phyloP scores from a whole-genome alignment of 371 early-diverging fungal species.

The Haplosporangium sp. region DNA sequence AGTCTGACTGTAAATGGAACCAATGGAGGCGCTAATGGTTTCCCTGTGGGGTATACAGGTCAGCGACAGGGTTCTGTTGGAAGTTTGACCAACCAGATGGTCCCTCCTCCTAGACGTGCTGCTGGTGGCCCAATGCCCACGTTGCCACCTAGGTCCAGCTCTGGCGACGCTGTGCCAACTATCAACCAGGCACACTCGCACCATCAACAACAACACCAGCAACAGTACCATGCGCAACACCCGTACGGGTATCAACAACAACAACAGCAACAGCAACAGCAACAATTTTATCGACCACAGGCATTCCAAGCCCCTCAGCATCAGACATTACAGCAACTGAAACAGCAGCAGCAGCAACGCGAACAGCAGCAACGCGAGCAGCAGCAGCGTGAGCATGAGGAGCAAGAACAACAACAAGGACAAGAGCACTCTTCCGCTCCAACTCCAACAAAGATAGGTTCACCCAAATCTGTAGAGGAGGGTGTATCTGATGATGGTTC shows the following conservation, averaged over 20 bases:
- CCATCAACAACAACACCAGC: constrained; percentile 25
- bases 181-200: constrained; percentile 18
- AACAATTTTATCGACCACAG: constrained; percentile 25
- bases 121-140: constrained; percentile 8
- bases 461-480: too few relatives aligned
- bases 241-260: constrained; percentile 19
- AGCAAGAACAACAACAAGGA: background rate
- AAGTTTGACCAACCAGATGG: constrained; percentile 6
- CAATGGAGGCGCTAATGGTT: background rate
- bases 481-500: too few relatives aligned
- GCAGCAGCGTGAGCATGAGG: background rate
- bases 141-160: constrained; percentile 33
- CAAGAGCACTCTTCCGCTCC: too few relatives aligned
- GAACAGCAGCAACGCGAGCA: background rate
- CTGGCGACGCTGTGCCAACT: constrained; percentile 36
- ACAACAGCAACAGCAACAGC: constrained; percentile 27
- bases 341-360: background rate
- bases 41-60: constrained; percentile 23
- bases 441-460: too few relatives aligned
- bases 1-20: background rate
- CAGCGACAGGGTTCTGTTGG: constrained; percentile 31
- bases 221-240: constrained; percentile 15
- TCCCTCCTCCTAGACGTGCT: constrained; percentile 25
- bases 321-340: background rate
- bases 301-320: background rate